Conservation (phyloP, 2,329 filamentous ascomycete genomes). For the Cytospora paraplurivora region DNA sequence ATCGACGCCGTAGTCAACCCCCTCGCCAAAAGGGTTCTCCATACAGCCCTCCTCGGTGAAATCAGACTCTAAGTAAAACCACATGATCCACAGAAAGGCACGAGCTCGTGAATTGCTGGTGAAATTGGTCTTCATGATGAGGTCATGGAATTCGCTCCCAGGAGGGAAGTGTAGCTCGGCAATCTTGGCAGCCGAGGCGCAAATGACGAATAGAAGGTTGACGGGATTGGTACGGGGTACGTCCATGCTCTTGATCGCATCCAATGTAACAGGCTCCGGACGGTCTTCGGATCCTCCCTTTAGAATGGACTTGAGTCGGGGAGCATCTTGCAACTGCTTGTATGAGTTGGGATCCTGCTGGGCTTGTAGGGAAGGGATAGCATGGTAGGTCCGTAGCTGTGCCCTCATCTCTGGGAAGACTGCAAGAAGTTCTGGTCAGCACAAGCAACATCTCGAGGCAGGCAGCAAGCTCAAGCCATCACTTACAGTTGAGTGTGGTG, state of each 20-base stretch:
- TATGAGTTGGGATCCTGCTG: constrained; percentile 94
- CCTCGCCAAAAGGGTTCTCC: constrained; percentile 84
- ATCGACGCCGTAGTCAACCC: constrained; percentile 65
- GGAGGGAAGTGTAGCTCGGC: constrained; percentile 90
- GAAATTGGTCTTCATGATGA: constrained; percentile 87
- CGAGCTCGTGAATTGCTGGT: constrained; percentile 80
- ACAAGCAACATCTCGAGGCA: constrained; percentile 14
- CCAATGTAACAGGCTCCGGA: constrained; percentile 77
- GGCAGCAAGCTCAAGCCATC: constrained; percentile 8
- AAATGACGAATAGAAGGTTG: constrained; percentile 94
- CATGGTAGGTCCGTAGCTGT: constrained; percentile 95
- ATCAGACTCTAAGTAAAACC: constrained; percentile 97
- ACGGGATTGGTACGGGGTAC: constrained; percentile 89
- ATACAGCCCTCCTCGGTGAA: constrained; percentile 86
- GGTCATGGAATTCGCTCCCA: constrained; percentile 88
- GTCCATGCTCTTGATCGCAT: constrained; percentile 71
- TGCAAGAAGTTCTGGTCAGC: constrained; percentile 44
- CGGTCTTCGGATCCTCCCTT: constrained; percentile 95
- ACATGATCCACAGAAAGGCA: constrained; percentile 97
- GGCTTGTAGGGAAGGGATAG: constrained; percentile 93
- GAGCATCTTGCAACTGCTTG: constrained; percentile 96
- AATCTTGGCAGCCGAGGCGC: constrained; percentile 84
- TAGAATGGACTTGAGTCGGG: constrained; percentile 91
- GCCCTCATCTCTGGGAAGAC: constrained; percentile 99
- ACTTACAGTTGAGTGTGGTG: constrained; percentile 91